phyloP scores from a whole-genome alignment of 2,329 filamentous ascomycete genomes.

The Chlorencoelia australis region DNA sequence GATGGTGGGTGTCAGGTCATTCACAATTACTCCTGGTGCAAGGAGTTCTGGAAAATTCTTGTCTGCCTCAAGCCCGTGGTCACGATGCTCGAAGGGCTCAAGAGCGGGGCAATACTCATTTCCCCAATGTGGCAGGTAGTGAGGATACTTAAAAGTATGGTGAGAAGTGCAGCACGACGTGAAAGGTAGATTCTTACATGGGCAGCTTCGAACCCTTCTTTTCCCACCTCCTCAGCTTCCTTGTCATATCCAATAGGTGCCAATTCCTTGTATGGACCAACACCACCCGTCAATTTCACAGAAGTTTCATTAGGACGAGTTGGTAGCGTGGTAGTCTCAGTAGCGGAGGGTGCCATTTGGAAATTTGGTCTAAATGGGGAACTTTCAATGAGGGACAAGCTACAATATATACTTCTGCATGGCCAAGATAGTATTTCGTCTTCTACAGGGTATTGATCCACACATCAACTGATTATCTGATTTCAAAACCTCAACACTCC shows the following conservation, averaged over 20 bases:
- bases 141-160: slow-evolving; percentile 2
- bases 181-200: slow-evolving; percentile 11
- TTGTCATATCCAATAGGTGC: slow-evolving; percentile 23
- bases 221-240: slow-evolving; percentile 22
- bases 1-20: slow-evolving; percentile 61
- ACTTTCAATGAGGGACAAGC: too few species aligned
- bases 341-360: slow-evolving; percentile 24
- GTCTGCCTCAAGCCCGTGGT: slow-evolving; percentile 69
- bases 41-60: slow-evolving; percentile 59
- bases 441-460: too few species aligned
- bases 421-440: too few species aligned
- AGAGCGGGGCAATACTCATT: slow-evolving; percentile 56
- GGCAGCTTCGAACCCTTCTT: slow-evolving; percentile 19
- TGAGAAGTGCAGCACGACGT: not conserved
- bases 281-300: slow-evolving; percentile 16
- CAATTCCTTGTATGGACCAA: slow-evolving; percentile 25
- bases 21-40: slow-evolving; percentile 38
- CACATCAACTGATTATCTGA: too few species aligned
- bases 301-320: slow-evolving; percentile 6
- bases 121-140: slow-evolving; percentile 63
- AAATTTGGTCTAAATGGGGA: slow-evolving; percentile 1
- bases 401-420: too few species aligned
- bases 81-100: slow-evolving; percentile 59
- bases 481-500: too few species aligned
- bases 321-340: slow-evolving; percentile 17